Percentiles rank a stretch among this genome's conserved stretches.
These are phyloP conservation scores for Pseudocercospora cruenta DNA, from an alignment of 2,329 filamentous ascomycete genomes.

Conservation along the genomic window DNA sequence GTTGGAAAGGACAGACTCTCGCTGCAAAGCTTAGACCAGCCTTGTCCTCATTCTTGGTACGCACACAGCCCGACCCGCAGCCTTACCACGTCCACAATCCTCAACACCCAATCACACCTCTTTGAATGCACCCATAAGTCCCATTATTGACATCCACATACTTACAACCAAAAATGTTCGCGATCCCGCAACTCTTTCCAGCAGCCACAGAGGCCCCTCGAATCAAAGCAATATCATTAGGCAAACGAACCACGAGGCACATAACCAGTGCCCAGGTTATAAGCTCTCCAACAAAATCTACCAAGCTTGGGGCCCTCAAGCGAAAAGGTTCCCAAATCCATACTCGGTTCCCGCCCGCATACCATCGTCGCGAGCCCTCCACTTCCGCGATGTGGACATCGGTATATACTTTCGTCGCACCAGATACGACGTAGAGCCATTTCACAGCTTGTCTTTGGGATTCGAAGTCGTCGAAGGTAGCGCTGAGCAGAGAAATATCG, in stretches of 20 bases:
- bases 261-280: neutral
- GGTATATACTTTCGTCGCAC: neutral
- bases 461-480: neutral
- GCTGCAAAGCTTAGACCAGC: neutral
- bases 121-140: neutral
- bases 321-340: constrained; percentile 1
- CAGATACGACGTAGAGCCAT: neutral
- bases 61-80: neutral
- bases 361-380: neutral
- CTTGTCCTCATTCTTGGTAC: neutral
- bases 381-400: neutral
- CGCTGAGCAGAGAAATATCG: neutral
- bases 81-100: neutral
- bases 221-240: neutral
- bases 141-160: neutral
- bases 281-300: neutral
- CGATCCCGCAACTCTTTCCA: neutral
- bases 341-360: neutral
- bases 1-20: neutral
- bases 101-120: neutral
- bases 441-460: neutral
- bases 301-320: neutral
- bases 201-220: neutral
- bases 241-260: neutral
- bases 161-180: neutral